Conservation (phyloP, 768 basidiomycete genomes). For the Trametes cingulata region DNA sequence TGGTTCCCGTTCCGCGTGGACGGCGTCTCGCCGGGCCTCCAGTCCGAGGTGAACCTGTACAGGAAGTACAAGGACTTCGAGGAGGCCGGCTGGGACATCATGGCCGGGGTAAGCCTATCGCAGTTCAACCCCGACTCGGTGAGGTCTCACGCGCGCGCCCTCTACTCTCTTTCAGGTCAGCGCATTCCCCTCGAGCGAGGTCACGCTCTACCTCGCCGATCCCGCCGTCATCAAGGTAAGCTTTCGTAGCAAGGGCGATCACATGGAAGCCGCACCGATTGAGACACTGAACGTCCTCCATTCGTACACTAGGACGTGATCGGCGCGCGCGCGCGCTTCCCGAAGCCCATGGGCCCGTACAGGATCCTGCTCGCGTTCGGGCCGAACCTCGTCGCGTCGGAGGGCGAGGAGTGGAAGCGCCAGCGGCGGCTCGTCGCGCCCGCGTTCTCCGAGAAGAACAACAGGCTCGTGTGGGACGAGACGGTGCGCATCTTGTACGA, state of each 20-base stretch:
- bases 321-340: slow-evolving; percentile 49
- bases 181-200: background rate
- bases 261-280: background rate
- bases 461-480: slow-evolving; percentile 41
- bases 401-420: slow-evolving; percentile 64
- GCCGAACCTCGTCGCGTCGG: slow-evolving; percentile 59
- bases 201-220: slow-evolving; percentile 21
- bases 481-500: slow-evolving; percentile 34
- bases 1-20: slow-evolving; percentile 22
- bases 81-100: slow-evolving; percentile 25
- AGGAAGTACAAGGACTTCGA: slow-evolving; percentile 27
- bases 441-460: slow-evolving; percentile 56
- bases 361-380: slow-evolving; percentile 51
- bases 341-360: slow-evolving; percentile 55
- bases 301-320: slow-evolving; percentile 55
- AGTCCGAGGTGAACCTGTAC: slow-evolving; percentile 17
- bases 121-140: background rate
- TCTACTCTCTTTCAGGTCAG: slow-evolving; percentile 14
- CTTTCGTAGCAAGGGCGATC: too few species aligned
- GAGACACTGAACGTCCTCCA: background rate
- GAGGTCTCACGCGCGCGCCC: background rate
- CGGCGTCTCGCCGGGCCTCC: slow-evolving; percentile 23
- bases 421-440: slow-evolving; percentile 62
- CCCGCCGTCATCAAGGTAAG: slow-evolving; percentile 18
- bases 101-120: slow-evolving; percentile 26